Evolutionary conservation across 2,329 filamentous ascomycete genomes (phyloP), one percentile per base, ranked within the genome.

Genomic region (Aspergillus ochraceoroseus): DNA sequence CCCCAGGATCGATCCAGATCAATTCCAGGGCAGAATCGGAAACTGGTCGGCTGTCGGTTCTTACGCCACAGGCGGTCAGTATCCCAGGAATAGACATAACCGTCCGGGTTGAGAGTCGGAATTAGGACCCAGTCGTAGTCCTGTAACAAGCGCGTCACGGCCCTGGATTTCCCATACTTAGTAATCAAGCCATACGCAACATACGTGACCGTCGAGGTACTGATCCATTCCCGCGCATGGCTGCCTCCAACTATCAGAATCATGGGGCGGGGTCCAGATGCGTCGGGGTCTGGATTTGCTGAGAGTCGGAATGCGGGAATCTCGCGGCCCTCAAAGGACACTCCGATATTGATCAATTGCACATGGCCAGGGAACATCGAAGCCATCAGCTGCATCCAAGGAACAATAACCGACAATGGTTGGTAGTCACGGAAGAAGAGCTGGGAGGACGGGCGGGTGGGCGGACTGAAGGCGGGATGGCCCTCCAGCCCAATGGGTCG

Each of bases 171-270:
- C 41, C 85, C 85, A 62, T 90, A 94, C 3, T 80, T 78, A 1
- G 85, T 89, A 55, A 95, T 85, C 32, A 96, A 74, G 11, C 80
- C 85, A 77, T 92, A 95, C 7, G 90, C 87, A 19, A 95, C 70
- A 56, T 94, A 96, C 55, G 84, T 94, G 37, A 94, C 87, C 0
- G 88, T 94, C 56, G 83, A 92, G 1, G 84, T 88, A 32, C 87
- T 87, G 51, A 98, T 94, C 92, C 92, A 98, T 71, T 98, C 92
- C 25, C 92, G 79, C 2, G 89, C 90, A 63, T 96, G 92, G n/a
- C 85, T 74, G 33, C 90, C 90, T 38, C 87, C 92, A 3, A 82
- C 82, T 13, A 98, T 72, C 35, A 95, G 71, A 41, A 95, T 79
- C 0, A 86, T 90, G 61, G 87, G 87, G 34, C 85, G 79, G 4